Conservation (phyloP, 495 filamentous ascomycete species). For the Aspergillus baeticus region DNA sequence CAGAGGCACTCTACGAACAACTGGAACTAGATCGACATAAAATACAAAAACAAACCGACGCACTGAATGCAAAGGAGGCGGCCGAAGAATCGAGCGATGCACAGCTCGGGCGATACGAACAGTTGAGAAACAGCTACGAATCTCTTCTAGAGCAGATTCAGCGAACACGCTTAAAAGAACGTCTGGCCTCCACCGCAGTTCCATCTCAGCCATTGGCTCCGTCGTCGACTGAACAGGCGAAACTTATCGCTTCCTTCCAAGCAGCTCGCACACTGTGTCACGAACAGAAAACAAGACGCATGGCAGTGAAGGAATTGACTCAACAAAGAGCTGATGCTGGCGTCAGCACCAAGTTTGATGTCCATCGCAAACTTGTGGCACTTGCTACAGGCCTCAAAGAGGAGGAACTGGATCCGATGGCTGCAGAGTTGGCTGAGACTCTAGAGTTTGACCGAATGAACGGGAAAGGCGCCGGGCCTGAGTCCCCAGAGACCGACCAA, state of each 20-base stretch:
- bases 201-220: constrained; percentile 18
- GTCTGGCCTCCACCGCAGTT: constrained; percentile 17
- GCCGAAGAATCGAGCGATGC: constrained; percentile 29
- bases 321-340: constrained; percentile 49
- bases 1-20: constrained; percentile 42
- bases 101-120: constrained; percentile 36
- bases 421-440: constrained; percentile 44
- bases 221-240: constrained; percentile 23
- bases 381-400: constrained; percentile 50
- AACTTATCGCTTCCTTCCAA: constrained; percentile 31
- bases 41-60: constrained; percentile 33
- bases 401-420: constrained; percentile 49
- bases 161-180: constrained; percentile 26
- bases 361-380: constrained; percentile 52
- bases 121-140: constrained; percentile 33
- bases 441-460: constrained; percentile 49
- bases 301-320: constrained; percentile 42
- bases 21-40: constrained; percentile 46
- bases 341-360: constrained; percentile 51
- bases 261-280: constrained; percentile 36
- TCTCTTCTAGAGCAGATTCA: constrained; percentile 47
- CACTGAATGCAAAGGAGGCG: constrained; percentile 32
- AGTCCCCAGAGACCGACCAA: constrained; percentile 31
- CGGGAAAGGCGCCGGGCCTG: constrained; percentile 29
- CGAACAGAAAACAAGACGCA: constrained; percentile 41